Evolutionary conservation across 2,329 filamentous ascomycete genomes (phyloP).

Genomic region (Eurotiales sp.): DNA sequence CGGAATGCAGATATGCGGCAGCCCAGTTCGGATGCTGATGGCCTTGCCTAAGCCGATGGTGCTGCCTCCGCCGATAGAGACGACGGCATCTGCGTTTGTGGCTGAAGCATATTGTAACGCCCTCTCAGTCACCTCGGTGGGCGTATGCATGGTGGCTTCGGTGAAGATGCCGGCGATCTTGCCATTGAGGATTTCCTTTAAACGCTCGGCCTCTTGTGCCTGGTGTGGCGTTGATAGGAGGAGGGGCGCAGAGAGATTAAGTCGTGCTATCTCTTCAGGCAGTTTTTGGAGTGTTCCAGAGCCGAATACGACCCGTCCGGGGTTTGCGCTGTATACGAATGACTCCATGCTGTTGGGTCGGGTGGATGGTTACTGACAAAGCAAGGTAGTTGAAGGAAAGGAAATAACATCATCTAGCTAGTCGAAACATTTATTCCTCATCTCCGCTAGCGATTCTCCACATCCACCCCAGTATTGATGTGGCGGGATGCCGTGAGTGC

Average conservation of each 20-base stretch:
- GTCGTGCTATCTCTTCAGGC: constrained; percentile 40
- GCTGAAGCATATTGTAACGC: constrained; percentile 49
- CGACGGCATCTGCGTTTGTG: constrained; percentile 50
- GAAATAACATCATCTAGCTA: too few species aligned
- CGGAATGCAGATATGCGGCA: constrained; percentile 59
- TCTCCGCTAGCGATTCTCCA: too few species aligned
- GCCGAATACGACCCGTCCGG: constrained; percentile 56
- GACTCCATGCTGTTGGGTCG: constrained; percentile 48
- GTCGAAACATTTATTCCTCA: too few species aligned
- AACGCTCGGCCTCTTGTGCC: constrained; percentile 42
- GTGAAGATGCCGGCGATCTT: constrained; percentile 51
- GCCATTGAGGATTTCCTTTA: constrained; percentile 44
- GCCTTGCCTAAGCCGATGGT: constrained; percentile 62
- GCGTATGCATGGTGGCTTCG: constrained; percentile 62
- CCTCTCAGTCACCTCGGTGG: constrained; percentile 54
- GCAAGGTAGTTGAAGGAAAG: too few species aligned
- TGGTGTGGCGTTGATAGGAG: constrained; percentile 57
- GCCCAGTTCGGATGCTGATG: constrained; percentile 49
- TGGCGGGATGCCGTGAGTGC: too few species aligned
- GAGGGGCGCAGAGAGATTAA: constrained; percentile 49
- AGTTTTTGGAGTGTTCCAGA: constrained; percentile 51
- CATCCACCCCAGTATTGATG: too few species aligned
- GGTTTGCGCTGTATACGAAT: constrained; percentile 55
- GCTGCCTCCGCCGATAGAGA: constrained; percentile 61
- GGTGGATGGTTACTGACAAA: too few species aligned